These are phyloP conservation scores for Puccinia triticina DNA, from an alignment of 1,284 basidiomycete genomes.

Conservation along the genomic window DNA sequence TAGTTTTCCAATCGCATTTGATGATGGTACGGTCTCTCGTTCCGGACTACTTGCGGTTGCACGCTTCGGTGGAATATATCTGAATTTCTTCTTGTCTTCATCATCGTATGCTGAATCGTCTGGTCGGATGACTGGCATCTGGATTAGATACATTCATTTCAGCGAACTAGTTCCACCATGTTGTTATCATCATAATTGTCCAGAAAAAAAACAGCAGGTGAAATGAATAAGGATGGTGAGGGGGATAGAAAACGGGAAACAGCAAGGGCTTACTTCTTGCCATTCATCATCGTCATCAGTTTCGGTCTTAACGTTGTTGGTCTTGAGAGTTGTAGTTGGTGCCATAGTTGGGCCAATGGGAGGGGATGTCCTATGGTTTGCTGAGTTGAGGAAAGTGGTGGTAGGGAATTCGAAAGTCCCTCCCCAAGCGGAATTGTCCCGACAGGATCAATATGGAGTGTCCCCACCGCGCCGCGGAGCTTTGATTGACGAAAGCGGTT, in stretches of 20 bases:
- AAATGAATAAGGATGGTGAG: constrained; percentile 1
- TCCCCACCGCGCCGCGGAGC: background rate
- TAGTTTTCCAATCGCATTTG: constrained; percentile 48
- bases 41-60: background rate
- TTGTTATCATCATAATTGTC: background rate
- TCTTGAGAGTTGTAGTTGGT: background rate
- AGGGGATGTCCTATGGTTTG: background rate
- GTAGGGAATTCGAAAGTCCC: background rate
- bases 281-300: constrained; percentile 46
- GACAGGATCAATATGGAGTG: background rate
- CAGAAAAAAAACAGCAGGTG: background rate
- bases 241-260: background rate
- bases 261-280: constrained; percentile 40
- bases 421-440: background rate
- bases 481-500: background rate
- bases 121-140: constrained; percentile 50
- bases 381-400: background rate
- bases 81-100: constrained; percentile 49
- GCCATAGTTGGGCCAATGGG: background rate
- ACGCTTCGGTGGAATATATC: constrained; percentile 29
- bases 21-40: constrained; percentile 3
- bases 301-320: background rate
- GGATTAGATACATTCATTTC: background rate
- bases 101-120: constrained; percentile 42
- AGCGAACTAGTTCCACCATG: background rate